Evolutionary conservation across 2,329 filamentous ascomycete genomes (phyloP).

Genomic region (Pyricularia grisea): DNA sequence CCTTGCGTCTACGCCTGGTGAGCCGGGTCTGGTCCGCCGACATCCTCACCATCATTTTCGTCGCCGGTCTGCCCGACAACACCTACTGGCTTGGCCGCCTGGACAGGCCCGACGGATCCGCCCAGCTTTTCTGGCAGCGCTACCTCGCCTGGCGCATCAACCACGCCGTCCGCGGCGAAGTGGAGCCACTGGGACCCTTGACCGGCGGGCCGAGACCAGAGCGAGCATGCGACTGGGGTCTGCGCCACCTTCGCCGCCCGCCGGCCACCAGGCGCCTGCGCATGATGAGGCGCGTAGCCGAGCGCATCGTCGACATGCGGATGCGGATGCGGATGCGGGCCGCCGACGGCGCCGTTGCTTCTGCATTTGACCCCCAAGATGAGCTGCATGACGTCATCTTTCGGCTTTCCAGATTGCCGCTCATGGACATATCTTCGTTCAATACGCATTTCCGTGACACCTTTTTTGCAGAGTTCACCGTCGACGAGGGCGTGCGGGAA

Average conservation of each 20-base stretch:
- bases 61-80: background rate
- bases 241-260: background rate
- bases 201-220: background rate
- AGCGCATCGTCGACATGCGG: background rate
- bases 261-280: background rate
- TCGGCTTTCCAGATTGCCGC: background rate
- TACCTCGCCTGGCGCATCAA: background rate
- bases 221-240: background rate
- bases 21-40: background rate
- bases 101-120: background rate
- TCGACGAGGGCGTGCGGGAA: background rate
- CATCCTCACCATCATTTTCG: background rate
- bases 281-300: background rate
- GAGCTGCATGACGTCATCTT: background rate
- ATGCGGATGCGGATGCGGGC: background rate
- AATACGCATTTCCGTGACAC: background rate
- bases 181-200: background rate
- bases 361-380: background rate
- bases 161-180: background rate
- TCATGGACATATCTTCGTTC: background rate
- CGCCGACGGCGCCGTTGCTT: background rate
- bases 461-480: background rate
- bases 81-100: background rate
- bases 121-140: background rate
- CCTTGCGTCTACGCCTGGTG: background rate